Conservation (phyloP, 495 filamentous ascomycete genomes). For the Annulohypoxylon nitens region DNA sequence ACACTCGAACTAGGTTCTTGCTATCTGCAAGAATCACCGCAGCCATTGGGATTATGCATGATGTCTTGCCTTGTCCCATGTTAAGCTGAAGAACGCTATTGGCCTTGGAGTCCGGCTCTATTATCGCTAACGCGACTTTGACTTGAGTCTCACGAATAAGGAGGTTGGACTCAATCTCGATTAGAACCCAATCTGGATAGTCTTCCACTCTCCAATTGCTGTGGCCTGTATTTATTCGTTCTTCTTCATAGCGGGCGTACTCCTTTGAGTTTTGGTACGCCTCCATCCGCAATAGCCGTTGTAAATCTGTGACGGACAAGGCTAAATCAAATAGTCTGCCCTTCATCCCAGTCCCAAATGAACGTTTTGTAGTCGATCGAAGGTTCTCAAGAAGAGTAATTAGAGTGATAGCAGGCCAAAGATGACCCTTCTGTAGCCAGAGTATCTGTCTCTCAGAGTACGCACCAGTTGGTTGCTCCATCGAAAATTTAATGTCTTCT, state of each 20-base stretch:
- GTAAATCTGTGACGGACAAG: conserved; percentile 59
- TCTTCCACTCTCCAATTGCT: conserved; percentile 63
- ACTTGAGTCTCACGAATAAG: conserved; percentile 66
- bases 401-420: conserved; percentile 68
- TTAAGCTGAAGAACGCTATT: conserved; percentile 70
- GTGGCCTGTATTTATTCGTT: conserved; percentile 63
- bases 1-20: conserved; percentile 59
- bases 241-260: conserved; percentile 46
- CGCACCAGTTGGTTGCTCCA: conserved; percentile 21
- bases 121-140: conserved; percentile 64
- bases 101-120: conserved; percentile 55
- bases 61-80: conserved; percentile 67
- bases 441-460: conserved; percentile 31
- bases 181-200: conserved; percentile 66
- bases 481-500: conserved; percentile 16
- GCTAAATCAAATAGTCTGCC: conserved; percentile 58
- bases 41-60: conserved; percentile 68
- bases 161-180: conserved; percentile 69
- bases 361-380: conserved; percentile 52
- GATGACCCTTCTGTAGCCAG: conserved; percentile 63
- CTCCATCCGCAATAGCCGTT: conserved; percentile 56
- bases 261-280: conserved; percentile 40
- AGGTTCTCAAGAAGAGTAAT: conserved; percentile 66
- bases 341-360: conserved; percentile 60
- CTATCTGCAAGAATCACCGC: conserved; percentile 62